Evolutionary conservation across 106 monocot genomes (phyloP), one percentile per base, ranked within the genome.

Genomic region (Apostasia shenzhenica): DNA sequence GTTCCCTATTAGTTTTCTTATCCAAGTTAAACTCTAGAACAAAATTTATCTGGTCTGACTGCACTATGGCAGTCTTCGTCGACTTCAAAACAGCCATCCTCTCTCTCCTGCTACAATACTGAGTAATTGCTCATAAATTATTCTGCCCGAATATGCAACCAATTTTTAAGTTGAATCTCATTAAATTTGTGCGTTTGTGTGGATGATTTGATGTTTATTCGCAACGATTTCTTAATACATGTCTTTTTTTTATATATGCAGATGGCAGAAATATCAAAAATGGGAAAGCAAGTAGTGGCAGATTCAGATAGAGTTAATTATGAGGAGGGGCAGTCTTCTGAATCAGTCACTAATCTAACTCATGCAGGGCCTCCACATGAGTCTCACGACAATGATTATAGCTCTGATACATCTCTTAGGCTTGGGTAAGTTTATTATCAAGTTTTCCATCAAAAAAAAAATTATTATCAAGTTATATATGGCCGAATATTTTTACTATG

Each of bases 321-420:
- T 26, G 82, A 88, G 9, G 87, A 88, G 26, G 76, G 86, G 13
- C 85, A 79, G 38, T 93, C 89, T 41, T 85, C 82, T 41, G 88
- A 84, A 45, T 86, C 89, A 2, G 71, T 86, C n/a, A 89, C 85
- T 1, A 85, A 83, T 43, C 49, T 55, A 14, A 59, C 80, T 0
- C 67, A 66, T 4, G 57, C 72, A 1, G 72, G 73, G 53, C 26
- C 43, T 39, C 76, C 81, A 12, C 76, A 62, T 2, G 89, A 89
- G 37, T 26, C 26, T 26, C 26, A 26, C 26, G 26, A 26, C 47
- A 73, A 54, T 57, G 83, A 83, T 70, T 81, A 85, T 50, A 80
- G 67, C 74, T 84, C 86, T 1, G 83, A 89, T 56, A 89, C 86
- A 48, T 79, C 86, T 38, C 86, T 86, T 10, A 82, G 76, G 68